A percentile compares a stretch with the other conserved stretches of the same genome.
Evolutionary conservation across 2,329 filamentous ascomycete genomes (phyloP).

Genomic region (Chrysoporthe puriensis): DNA sequence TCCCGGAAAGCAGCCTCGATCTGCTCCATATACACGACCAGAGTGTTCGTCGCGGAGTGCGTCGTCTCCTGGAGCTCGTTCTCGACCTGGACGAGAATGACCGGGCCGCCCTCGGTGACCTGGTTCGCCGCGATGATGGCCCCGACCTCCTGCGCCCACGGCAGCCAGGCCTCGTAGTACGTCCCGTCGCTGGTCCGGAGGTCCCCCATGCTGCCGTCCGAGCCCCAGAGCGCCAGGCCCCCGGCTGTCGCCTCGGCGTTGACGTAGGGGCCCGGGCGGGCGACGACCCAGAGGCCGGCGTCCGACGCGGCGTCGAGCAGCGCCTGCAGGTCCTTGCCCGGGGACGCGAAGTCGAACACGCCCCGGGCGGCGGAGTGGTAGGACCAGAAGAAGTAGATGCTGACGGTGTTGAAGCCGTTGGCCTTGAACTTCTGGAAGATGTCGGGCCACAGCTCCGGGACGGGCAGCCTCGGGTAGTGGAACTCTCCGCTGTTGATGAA

Average conservation of each 20-base stretch:
- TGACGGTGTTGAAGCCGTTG: conserved; percentile 55
- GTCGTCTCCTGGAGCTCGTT: conserved; percentile 54
- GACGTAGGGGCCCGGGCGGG: conserved; percentile 45
- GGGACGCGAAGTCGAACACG: conserved; percentile 53
- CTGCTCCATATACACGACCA: conserved; percentile 57
- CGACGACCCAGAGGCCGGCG: conserved; percentile 55
- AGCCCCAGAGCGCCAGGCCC: conserved; percentile 47
- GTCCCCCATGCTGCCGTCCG: conserved; percentile 47
- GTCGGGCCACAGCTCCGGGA: conserved; percentile 57
- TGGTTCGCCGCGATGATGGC: conserved; percentile 55
- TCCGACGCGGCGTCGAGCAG: conserved; percentile 55
- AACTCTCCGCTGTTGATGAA: conserved; percentile 49
- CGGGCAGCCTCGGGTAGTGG: conserved; percentile 56
- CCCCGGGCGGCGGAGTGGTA: conserved; percentile 50
- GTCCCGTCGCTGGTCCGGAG: conserved; percentile 46
- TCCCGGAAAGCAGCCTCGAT: conserved; percentile 49
- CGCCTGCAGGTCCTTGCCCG: conserved; percentile 54
- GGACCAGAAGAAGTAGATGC: conserved; percentile 55
- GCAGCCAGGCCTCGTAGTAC: conserved; percentile 49
- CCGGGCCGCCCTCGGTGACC: conserved; percentile 55
- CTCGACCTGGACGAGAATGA: conserved; percentile 57
- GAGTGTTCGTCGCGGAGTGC: conserved; percentile 47
- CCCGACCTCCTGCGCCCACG: conserved; percentile 52
- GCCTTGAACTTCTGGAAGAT: conserved; percentile 59
- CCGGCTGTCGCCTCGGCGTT: conserved; percentile 52